A percentile compares a stretch with the other conserved stretches of the same genome.
Conservation (phyloP, 345 rosid species). For the Camelina neglecta region DNA sequence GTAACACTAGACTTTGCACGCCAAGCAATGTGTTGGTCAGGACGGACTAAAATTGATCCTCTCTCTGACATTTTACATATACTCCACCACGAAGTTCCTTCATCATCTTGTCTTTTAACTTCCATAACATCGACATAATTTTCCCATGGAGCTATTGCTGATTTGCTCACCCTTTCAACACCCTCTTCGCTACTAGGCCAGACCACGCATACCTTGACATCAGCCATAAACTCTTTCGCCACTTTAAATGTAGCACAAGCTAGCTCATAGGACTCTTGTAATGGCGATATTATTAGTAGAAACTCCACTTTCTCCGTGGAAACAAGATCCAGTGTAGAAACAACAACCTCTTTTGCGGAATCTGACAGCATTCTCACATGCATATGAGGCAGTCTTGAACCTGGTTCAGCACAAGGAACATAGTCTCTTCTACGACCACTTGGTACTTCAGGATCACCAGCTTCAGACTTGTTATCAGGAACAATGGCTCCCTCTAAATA, state of each 20-base stretch:
- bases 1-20: slow-evolving; percentile 52
- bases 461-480: slow-evolving; percentile 51
- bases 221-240: slow-evolving; percentile 62
- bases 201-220: slow-evolving; percentile 60
- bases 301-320: slow-evolving; percentile 73
- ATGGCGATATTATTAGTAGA: slow-evolving; percentile 76
- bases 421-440: slow-evolving; percentile 84
- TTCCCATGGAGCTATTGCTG: slow-evolving; percentile 64
- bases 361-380: slow-evolving; percentile 58
- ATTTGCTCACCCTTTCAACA: slow-evolving; percentile 46
- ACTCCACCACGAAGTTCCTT: slow-evolving; percentile 73
- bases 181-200: slow-evolving; percentile 57
- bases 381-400: slow-evolving; percentile 89
- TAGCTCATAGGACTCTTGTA: slow-evolving; percentile 65
- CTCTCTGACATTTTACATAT: slow-evolving; percentile 67
- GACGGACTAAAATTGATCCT: slow-evolving; percentile 80
- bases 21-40: slow-evolving; percentile 90
- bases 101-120: slow-evolving; percentile 41
- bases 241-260: slow-evolving; percentile 59
- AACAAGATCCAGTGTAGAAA: slow-evolving; percentile 81
- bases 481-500: slow-evolving; percentile 81
- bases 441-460: slow-evolving; percentile 46
- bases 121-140: slow-evolving; percentile 66
- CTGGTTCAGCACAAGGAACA: slow-evolving; percentile 81
- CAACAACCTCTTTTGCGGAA: slow-evolving; percentile 49